These are phyloP conservation scores for Lachnellula occidentalis DNA, from an alignment of 2,329 filamentous ascomycete genomes.

Conservation along the genomic window DNA sequence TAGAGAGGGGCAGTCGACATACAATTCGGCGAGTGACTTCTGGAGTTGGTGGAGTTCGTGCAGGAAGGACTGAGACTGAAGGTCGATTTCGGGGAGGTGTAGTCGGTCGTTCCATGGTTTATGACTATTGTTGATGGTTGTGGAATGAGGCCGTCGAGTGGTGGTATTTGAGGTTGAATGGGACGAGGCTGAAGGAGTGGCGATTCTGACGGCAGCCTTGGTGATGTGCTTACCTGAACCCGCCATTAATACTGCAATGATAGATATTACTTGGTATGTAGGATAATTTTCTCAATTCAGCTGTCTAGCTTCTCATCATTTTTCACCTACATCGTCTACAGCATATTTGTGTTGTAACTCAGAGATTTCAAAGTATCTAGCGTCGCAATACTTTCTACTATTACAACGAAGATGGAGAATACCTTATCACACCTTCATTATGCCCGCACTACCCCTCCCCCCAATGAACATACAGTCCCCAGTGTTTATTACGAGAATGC, in stretches of 20 bases:
- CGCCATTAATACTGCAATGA: no score
- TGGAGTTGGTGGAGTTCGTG: constrained; percentile 46
- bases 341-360: background rate
- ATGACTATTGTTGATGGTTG: background rate
- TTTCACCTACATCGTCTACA: background rate
- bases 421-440: background rate
- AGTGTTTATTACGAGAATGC: background rate
- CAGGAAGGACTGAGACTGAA: background rate
- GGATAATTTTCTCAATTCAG: background rate
- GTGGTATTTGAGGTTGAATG: background rate
- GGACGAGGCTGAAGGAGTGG: constrained; percentile 17
- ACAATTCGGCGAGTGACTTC: constrained; percentile 52
- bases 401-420: constrained; percentile 1
- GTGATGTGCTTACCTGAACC: background rate
- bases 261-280: no score
- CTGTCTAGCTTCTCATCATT: background rate
- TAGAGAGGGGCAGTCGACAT: constrained; percentile 22
- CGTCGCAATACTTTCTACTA: background rate
- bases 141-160: background rate
- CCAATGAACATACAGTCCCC: background rate
- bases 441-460: background rate
- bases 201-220: constrained; percentile 8
- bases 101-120: constrained; percentile 20
- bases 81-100: constrained; percentile 16
- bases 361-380: background rate